phyloP scores from a whole-genome alignment of 352 stramenopile species.

The Globisporangium lucens region DNA sequence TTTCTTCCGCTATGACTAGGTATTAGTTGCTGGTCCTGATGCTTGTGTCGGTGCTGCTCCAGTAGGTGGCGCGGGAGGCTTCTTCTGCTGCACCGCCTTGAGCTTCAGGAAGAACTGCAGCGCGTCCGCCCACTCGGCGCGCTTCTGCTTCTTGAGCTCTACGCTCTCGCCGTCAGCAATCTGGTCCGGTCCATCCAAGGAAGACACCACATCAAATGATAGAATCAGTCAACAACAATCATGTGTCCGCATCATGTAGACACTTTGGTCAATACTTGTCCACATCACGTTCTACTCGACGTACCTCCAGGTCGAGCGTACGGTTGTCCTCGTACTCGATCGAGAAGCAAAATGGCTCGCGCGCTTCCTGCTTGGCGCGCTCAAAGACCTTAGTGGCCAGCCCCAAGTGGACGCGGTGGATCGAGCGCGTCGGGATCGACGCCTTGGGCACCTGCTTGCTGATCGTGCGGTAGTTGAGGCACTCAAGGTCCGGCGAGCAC shows the following conservation, averaged over 20 bases:
- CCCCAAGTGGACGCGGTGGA: slow-evolving; percentile 38
- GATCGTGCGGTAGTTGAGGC: slow-evolving; percentile 68
- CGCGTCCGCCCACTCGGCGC: slow-evolving; percentile 62
- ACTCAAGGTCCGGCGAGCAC: slow-evolving; percentile 71
- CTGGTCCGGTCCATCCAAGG: slow-evolving; percentile 22
- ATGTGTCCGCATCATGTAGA: background rate
- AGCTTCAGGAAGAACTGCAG: slow-evolving; percentile 72
- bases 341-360: slow-evolving; percentile 67
- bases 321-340: slow-evolving; percentile 74
- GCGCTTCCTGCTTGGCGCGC: slow-evolving; percentile 42
- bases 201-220: background rate
- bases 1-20: background rate
- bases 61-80: background rate
- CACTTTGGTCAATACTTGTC: background rate
- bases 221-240: background rate
- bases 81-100: slow-evolving; percentile 39
- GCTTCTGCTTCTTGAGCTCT: slow-evolving; percentile 61
- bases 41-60: background rate
- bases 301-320: slow-evolving; percentile 72
- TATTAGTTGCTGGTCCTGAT: background rate
- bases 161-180: slow-evolving; percentile 58
- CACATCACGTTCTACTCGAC: background rate
- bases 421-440: slow-evolving; percentile 53
- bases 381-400: slow-evolving; percentile 66
- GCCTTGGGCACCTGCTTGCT: slow-evolving; percentile 47